Evolutionary conservation across 345 rosid species (phyloP).

Genomic region (Salix viminalis): DNA sequence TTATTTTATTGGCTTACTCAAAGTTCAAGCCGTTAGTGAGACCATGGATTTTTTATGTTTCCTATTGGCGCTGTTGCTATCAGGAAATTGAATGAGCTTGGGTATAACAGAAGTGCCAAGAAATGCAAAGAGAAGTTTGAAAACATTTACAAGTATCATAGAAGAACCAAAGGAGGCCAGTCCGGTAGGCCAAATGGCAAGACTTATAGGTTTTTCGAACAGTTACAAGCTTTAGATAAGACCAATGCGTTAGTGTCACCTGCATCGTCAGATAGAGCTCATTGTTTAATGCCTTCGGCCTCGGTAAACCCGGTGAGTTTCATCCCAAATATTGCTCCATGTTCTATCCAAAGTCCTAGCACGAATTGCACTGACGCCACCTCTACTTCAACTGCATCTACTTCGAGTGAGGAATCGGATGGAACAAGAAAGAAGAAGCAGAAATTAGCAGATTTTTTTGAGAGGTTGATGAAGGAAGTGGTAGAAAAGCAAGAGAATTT

Average conservation of each 20-base stretch:
- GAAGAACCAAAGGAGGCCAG: slow-evolving; percentile 32
- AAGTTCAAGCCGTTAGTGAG: slow-evolving; percentile 1
- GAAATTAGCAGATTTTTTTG: slow-evolving; percentile 17
- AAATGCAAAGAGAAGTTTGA: slow-evolving; percentile 37
- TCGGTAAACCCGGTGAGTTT: slow-evolving; percentile 10
- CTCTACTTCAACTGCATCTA: slow-evolving; percentile 20
- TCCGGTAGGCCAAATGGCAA: slow-evolving; percentile 23
- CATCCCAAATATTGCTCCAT: slow-evolving; percentile 7
- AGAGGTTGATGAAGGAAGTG: slow-evolving; percentile 24
- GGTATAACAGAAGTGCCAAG: slow-evolving; percentile 29
- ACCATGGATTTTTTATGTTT: neutral
- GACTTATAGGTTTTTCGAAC: slow-evolving; percentile 27
- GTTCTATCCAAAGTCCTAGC: slow-evolving; percentile 10
- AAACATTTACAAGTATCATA: slow-evolving; percentile 30
- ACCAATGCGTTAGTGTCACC: neutral
- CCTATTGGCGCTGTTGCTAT: slow-evolving; percentile 8
- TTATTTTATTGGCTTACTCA: slow-evolving; percentile 7
- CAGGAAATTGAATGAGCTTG: slow-evolving; percentile 31
- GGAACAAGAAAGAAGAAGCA: slow-evolving; percentile 22
- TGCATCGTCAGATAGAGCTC: slow-evolving; percentile 12
- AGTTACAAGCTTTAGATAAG: slow-evolving; percentile 28
- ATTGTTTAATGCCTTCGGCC: neutral
- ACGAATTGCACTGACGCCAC: slow-evolving; percentile 13
- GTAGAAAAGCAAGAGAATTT: slow-evolving; percentile 29
- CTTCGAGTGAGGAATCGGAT: slow-evolving; percentile 26